A percentile compares a stretch with the other conserved stretches of the same genome.
phyloP scores from a whole-genome alignment of 2,329 filamentous ascomycete species.

The Lecanosticta acicola region DNA sequence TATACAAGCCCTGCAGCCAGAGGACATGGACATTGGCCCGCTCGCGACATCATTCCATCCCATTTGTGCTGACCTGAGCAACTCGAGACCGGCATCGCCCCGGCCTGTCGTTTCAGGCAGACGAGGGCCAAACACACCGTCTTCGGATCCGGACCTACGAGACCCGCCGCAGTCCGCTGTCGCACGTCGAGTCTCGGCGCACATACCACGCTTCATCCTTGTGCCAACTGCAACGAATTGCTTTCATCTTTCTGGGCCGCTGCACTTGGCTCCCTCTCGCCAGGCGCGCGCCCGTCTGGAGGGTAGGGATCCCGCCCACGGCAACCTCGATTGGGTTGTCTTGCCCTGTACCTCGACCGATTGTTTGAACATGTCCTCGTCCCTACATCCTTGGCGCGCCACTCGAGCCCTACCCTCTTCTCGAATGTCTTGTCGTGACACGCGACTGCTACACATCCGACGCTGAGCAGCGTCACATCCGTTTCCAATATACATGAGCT shows the following conservation, averaged over 20 bases:
- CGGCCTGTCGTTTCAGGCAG: conserved; percentile 5
- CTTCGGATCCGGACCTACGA: no score
- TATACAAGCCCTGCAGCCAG: no score
- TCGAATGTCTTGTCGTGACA: conserved; percentile 2
- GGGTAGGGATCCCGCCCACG: conserved; percentile 8
- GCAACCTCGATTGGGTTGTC: background rate
- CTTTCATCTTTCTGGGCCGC: background rate
- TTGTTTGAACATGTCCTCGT: conserved; percentile 1
- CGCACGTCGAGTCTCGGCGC: conserved; percentile 1
- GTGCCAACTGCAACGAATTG: background rate
- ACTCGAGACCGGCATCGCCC: background rate
- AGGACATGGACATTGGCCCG: no score
- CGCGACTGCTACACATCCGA: background rate
- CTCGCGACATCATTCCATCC: no score
- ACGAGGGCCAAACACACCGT: conserved; percentile 6
- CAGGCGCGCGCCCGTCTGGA: conserved; percentile 3
- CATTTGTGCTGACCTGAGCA: no score
- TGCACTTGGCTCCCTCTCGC: background rate
- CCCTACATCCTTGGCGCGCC: background rate
- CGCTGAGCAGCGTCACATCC: background rate
- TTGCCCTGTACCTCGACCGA: background rate
- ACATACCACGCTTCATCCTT: conserved; percentile 9
- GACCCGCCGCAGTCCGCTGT: background rate
- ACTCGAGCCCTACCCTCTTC: background rate
- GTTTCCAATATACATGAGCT: background rate